Evolutionary conservation across 2,329 filamentous ascomycete species (phyloP).

Genomic region (Phialemonium atrogriseum): DNA sequence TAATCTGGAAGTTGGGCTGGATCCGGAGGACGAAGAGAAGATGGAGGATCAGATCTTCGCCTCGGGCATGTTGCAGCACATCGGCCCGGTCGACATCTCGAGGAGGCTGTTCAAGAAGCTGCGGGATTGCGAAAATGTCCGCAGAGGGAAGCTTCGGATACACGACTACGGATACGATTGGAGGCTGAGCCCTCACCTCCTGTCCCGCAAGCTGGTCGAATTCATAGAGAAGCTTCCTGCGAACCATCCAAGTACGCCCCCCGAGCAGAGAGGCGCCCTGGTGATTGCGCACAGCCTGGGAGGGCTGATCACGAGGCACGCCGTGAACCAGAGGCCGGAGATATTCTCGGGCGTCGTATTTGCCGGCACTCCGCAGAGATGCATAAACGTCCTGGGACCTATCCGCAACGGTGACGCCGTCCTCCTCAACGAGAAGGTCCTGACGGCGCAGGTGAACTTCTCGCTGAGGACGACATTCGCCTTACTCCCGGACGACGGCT

Average conservation of each 20-base stretch:
- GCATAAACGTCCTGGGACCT: constrained; percentile 85
- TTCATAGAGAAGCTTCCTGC: constrained; percentile 69
- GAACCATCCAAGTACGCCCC: constrained; percentile 51
- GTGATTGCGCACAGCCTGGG: constrained; percentile 85
- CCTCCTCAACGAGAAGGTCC: constrained; percentile 76
- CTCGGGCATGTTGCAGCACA: constrained; percentile 82
- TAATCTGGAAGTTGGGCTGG: constrained; percentile 78
- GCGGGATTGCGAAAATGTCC: constrained; percentile 63
- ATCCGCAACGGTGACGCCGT: constrained; percentile 90
- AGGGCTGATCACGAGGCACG: constrained; percentile 80
- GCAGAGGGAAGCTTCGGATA: constrained; percentile 62
- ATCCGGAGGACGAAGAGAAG: constrained; percentile 70
- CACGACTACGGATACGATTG: constrained; percentile 96
- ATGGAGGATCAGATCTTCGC: constrained; percentile 80
- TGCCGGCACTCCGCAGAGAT: constrained; percentile 75
- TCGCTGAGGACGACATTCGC: constrained; percentile 79
- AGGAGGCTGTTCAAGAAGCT: constrained; percentile 73
- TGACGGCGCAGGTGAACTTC: constrained; percentile 91
- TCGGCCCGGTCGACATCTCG: constrained; percentile 86
- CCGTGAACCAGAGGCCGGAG: constrained; percentile 75
- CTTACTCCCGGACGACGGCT: constrained; percentile 77
- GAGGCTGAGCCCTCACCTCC: constrained; percentile 72
- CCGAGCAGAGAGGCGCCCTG: constrained; percentile 57
- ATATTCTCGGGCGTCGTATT: constrained; percentile 82
- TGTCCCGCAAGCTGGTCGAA: constrained; percentile 61